Conservation (phyloP, 306 rosid species). For the Lathyrus tuberosus region DNA sequence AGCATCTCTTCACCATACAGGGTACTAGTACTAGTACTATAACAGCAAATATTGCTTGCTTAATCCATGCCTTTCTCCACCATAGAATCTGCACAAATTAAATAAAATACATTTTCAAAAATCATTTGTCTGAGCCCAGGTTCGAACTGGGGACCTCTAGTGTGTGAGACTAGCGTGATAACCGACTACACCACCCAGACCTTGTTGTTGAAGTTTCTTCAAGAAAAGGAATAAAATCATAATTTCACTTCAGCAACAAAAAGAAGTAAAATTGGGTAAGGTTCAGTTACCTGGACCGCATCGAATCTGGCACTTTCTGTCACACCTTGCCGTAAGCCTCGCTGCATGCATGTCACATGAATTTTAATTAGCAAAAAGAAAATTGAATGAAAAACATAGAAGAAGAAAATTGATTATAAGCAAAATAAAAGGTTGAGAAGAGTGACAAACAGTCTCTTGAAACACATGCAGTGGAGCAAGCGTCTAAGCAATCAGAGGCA, state of each 20-base stretch:
- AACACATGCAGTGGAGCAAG: constrained; percentile 64
- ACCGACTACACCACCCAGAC: too few relatives aligned
- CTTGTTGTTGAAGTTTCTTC: too few relatives aligned
- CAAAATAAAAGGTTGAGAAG: background rate
- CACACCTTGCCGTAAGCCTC: constrained; percentile 58
- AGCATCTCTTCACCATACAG: too few relatives aligned
- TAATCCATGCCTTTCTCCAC: constrained; percentile 24
- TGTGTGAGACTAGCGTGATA: too few relatives aligned
- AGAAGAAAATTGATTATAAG: too few relatives aligned
- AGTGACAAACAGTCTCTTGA: constrained; percentile 42
- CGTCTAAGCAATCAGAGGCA: constrained; percentile 50
- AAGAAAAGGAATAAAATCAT: too few relatives aligned
- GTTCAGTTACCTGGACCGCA: constrained; percentile 63
- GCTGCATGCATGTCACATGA: constrained; percentile 47
- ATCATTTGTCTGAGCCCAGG: too few relatives aligned
- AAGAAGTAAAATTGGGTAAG: background rate
- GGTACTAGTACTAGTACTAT: background rate
- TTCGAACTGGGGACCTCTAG: too few relatives aligned
- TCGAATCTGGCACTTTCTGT: constrained; percentile 54
- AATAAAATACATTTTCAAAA: too few relatives aligned
- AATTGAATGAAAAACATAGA: too few relatives aligned
- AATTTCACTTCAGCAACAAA: background rate
- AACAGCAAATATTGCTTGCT: background rate
- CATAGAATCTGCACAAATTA: background rate
- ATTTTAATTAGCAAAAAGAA: background rate